A percentile compares a stretch with the other conserved stretches of the same genome.
Conservation (phyloP, 805 yeast species). For the Wickerhamia fluorescens region DNA sequence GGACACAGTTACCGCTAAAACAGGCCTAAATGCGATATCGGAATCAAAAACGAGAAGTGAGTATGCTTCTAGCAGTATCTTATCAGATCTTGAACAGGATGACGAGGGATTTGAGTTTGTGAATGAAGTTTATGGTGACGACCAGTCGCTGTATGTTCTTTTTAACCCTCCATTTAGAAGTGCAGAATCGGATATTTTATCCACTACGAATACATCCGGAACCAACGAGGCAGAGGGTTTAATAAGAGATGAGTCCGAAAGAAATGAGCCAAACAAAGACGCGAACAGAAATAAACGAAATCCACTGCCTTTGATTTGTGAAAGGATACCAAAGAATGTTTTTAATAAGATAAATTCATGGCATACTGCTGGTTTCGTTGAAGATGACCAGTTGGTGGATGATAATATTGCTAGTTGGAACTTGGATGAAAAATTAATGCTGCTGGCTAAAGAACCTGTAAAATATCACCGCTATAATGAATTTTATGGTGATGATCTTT, state of each 20-base stretch:
- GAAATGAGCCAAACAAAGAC: slow-evolving; percentile 6
- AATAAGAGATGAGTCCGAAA: slow-evolving; percentile 3
- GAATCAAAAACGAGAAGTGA: no score
- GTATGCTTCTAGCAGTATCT: slow-evolving; percentile 9
- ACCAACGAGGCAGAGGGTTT: slow-evolving; percentile 1
- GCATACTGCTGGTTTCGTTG: slow-evolving; percentile 6
- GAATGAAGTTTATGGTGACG: no score
- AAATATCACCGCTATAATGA: no score
- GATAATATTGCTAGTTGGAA: slow-evolving; percentile 34
- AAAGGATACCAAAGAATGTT: no score
- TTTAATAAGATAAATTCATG: slow-evolving; percentile 9
- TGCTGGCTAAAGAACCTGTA: no score
- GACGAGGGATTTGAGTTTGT: slow-evolving; percentile 8
- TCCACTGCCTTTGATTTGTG: no score
- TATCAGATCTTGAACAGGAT: no score
- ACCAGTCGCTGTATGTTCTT: slow-evolving; percentile 10
- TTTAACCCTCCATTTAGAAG: slow-evolving; percentile 7
- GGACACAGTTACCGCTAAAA: no score
- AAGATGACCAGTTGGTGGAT: slow-evolving; percentile 10
- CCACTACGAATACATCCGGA: slow-evolving; percentile 8
- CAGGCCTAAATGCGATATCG: no score
- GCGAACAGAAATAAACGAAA: slow-evolving; percentile 6
- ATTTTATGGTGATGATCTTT: slow-evolving; percentile 28
- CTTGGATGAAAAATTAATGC: slow-evolving; percentile 20
- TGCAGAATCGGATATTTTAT: slow-evolving; percentile 8